Conservation (phyloP, 139 green algal species). For the Chlamydomonas urium region DNA sequence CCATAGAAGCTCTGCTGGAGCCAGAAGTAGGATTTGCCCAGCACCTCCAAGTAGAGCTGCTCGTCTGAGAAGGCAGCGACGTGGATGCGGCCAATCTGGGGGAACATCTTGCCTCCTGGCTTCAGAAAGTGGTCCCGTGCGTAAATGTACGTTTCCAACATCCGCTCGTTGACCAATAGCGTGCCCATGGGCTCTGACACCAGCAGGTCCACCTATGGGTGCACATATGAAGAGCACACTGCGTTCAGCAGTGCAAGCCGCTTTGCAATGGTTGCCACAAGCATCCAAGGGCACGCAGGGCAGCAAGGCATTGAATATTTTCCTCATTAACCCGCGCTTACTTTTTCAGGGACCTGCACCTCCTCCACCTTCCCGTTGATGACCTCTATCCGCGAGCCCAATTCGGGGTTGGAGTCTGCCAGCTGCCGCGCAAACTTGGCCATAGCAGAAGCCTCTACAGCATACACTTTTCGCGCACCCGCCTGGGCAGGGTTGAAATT, state of each 20-base stretch:
- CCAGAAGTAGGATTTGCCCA: constrained; percentile 55
- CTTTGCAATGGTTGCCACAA: no score
- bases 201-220: constrained; percentile 74
- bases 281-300: no score
- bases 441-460: constrained; percentile 89
- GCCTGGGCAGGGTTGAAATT: constrained; percentile 8
- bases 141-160: constrained; percentile 93
- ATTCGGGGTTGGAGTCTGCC: constrained; percentile 59
- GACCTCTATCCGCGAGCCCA: constrained; percentile 43
- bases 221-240: no score
- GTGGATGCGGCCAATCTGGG: constrained; percentile 76
- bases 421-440: constrained; percentile 69
- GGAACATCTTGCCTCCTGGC: constrained; percentile 58
- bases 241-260: no score
- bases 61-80: constrained; percentile 80
- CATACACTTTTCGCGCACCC: constrained; percentile 71
- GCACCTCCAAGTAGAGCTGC: constrained; percentile 65
- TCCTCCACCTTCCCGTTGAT: constrained; percentile 45
- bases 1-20: constrained; percentile 79
- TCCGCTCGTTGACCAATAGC: constrained; percentile 94
- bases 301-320: no score
- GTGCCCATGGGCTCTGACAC: constrained; percentile 77
- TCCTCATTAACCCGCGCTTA: no score
- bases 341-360: constrained; percentile 27
- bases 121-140: constrained; percentile 88